Base-by-base conservation (phyloP, 345 rosid species). In the Boechera stricta region DNA sequence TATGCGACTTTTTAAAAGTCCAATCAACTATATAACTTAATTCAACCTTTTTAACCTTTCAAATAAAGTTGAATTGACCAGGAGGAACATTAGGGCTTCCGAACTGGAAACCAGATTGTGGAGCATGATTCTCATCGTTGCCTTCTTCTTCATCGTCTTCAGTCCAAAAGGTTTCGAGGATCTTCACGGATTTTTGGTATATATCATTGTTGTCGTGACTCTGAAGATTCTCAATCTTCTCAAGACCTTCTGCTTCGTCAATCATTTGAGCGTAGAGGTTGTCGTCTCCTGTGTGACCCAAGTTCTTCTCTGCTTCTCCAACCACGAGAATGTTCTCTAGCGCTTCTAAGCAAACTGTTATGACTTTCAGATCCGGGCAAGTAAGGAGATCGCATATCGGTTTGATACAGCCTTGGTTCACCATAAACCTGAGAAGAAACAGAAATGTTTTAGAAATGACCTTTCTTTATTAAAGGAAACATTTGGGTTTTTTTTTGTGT, bases 181-280 rank as follows among this genome's bases (percentile, higher is more conserved):
- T 85, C 70, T 86, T 86, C 72, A 90, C 90, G 10, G 96, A 89
- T 82, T 86, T 89, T 82, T 90, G 87, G 70, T 88, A 88, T 61
- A 90, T 89, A 45, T 89, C 91, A 29, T 82, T 81, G 78, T 89
- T 89, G 83, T 89, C 92, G 33, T 91, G 94, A 67, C 85, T 85
- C 83, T 89, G 97, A 53, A 91, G 89, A 74, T 84, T 86, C 77
- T 89, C 92, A 45, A 91, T 87, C 85, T 89, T 91, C 61, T 91
- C 92, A 67, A 87, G 74, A 13, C 97, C 97, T 28, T 89, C 94
- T 33, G 97, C 91, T 64, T 91, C 97, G 36, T 91, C 94, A 72
- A 89, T 85, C 82, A 86, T 69, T 65, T 87, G 82, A 39, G 86
- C 87, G 75, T 79, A 87, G 38, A 79, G 60, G 74, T 91, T 91